These are phyloP conservation scores for Fusarium phyllophilum DNA, from an alignment of 2,329 filamentous ascomycete genomes.

Conservation along the genomic window DNA sequence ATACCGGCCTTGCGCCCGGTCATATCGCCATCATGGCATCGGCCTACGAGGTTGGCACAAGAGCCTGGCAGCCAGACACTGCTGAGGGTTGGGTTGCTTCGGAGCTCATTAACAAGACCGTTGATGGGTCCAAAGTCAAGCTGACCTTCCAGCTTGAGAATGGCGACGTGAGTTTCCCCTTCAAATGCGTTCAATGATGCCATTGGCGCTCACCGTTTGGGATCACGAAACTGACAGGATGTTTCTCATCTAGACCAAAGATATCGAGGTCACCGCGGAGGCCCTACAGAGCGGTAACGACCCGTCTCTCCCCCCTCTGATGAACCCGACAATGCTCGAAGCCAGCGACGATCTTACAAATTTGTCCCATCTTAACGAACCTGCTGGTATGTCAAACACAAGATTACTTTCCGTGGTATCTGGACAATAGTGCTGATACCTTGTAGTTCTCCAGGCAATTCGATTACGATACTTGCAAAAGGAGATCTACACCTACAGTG, in stretches of 20 bases:
- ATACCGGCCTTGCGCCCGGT: slow-evolving; percentile 42
- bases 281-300: slow-evolving; percentile 82
- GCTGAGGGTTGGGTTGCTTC: slow-evolving; percentile 98
- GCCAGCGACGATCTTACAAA: slow-evolving; percentile 98
- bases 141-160: slow-evolving; percentile 91
- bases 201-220: background rate
- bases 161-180: slow-evolving; percentile 75
- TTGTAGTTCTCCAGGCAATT: slow-evolving; percentile 91
- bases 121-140: slow-evolving; percentile 86
- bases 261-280: slow-evolving; percentile 78
- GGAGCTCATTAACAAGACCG: slow-evolving; percentile 86
- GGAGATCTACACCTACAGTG: slow-evolving; percentile 99
- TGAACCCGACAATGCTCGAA: slow-evolving; percentile 98
- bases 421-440: slow-evolving; percentile 34
- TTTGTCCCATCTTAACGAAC: slow-evolving; percentile 96
- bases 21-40: slow-evolving; percentile 76
- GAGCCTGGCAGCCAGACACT: slow-evolving; percentile 97
- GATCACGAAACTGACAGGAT: slow-evolving; percentile 18
- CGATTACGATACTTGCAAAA: slow-evolving; percentile 97
- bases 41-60: slow-evolving; percentile 94
- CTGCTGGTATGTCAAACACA: slow-evolving; percentile 75
- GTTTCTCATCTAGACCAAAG: slow-evolving; percentile 67
- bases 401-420: background rate
- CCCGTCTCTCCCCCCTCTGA: slow-evolving; percentile 85
- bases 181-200: background rate